Evolutionary conservation across 164 flowering plant species (phyloP).

Genomic region (Nymphaea thermarum): DNA sequence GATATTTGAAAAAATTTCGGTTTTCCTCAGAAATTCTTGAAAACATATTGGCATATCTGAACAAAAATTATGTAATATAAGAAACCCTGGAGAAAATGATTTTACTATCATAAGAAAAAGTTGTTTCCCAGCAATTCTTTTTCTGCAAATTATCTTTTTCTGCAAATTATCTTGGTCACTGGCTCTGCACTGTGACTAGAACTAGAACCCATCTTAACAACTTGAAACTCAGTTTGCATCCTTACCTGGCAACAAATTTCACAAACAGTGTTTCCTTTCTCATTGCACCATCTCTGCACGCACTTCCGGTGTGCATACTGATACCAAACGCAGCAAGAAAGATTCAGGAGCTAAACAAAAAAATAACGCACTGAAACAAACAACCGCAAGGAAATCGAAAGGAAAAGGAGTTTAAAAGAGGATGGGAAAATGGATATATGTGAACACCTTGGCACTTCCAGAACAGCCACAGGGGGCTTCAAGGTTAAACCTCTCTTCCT

Average conservation of each 20-base stretch:
- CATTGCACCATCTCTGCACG: slow-evolving; percentile 15
- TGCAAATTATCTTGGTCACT: no score
- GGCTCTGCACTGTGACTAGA: no score
- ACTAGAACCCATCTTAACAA: no score
- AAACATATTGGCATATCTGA: no score
- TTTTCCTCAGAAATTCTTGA: no score
- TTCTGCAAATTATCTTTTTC: no score
- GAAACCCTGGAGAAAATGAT: no score
- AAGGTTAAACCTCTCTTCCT: not conserved
- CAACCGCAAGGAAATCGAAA: not conserved
- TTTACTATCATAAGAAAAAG: no score
- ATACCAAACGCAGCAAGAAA: not conserved
- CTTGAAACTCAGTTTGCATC: no score
- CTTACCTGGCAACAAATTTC: slow-evolving; percentile 11
- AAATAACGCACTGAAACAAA: not conserved
- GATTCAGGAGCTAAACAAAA: not conserved
- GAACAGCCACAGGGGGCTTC: not conserved
- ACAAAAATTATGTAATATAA: no score
- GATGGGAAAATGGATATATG: not conserved
- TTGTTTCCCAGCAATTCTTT: no score
- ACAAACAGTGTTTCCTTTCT: slow-evolving; percentile 10
- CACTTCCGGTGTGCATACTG: slow-evolving; percentile 14
- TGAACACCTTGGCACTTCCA: not conserved
- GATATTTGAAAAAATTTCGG: no score
- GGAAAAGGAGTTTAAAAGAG: not conserved